Evolutionary conservation across 1,139 yeast species (phyloP).

Genomic region (Suhomyces wounanorum): DNA sequence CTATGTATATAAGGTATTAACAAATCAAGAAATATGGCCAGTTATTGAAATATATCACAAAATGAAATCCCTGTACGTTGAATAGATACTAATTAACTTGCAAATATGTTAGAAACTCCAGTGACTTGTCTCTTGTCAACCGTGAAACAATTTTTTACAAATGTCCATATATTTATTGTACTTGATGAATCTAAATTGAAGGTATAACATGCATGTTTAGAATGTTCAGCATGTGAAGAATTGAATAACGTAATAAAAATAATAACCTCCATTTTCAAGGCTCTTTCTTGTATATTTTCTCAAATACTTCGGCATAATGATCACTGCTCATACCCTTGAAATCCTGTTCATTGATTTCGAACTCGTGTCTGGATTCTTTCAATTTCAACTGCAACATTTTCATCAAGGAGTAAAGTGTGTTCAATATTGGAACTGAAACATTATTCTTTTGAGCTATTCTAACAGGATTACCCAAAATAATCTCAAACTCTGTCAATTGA

Average conservation of each 20-base stretch:
- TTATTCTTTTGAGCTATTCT: slow-evolving; percentile 55
- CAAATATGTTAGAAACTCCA: too few species aligned
- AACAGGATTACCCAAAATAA: slow-evolving; percentile 72
- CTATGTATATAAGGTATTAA: background rate
- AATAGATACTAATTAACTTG: too few species aligned
- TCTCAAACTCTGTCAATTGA: slow-evolving; percentile 70
- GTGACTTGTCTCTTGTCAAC: too few species aligned
- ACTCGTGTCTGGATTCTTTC: slow-evolving; percentile 52
- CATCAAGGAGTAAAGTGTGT: slow-evolving; percentile 57
- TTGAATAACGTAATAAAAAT: too few species aligned
- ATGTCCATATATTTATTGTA: too few species aligned
- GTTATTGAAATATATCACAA: too few species aligned
- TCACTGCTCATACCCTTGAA: slow-evolving; percentile 30
- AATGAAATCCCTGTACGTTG: too few species aligned
- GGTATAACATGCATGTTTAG: too few species aligned
- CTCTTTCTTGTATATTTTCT: slow-evolving; percentile 9
- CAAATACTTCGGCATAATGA: slow-evolving; percentile 31
- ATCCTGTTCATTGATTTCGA: slow-evolving; percentile 33
- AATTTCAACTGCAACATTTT: slow-evolving; percentile 61
- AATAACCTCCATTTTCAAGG: background rate
- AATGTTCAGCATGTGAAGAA: too few species aligned
- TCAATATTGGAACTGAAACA: slow-evolving; percentile 60
- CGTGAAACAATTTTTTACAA: too few species aligned
- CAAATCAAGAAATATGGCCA: background rate
- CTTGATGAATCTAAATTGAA: too few species aligned